Base-by-base conservation (phyloP, 441 rosid species). In the Gossypium gossypioides region DNA sequence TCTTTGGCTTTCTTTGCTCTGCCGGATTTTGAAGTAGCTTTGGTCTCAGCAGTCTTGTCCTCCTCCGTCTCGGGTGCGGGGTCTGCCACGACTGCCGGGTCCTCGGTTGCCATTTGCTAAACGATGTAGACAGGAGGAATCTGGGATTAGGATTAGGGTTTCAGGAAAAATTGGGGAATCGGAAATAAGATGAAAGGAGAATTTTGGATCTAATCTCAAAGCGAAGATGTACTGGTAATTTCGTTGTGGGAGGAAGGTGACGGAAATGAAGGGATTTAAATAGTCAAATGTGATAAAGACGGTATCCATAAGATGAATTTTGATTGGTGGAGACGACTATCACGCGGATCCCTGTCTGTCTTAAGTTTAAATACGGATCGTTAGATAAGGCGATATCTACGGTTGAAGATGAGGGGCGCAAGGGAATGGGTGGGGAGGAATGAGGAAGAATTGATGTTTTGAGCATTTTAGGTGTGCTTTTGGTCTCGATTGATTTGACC, bases 381-480 rank as follows among this genome's bases (percentile, higher is more conserved):
- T 89, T 78, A 10, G 98, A 93, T 93, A 2, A 42, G 3, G 3
- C 4, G 21, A 42, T 74, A 81, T 91, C 87, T 34, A 86, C 89
- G 94, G 90, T 59, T 62, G 10, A 25, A 32, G 52, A 62, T 59
- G 18, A n/a, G 59, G 22, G 18, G 19, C 65, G 63, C 52, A 72
- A 69, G 13, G 67, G 72, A 64, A 18, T 25, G 76, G 76, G 62
- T 76, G 73, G 55, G 75, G 74, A 55, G 72, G 60, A 70, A 34
- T 65, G 46, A 66, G 72, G 68, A 63, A 16, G 58, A 74, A 42
- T 69, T 67, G 68, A 48, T 58, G 60, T 48, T 72, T 54, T 64
- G 66, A 67, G 75, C 56, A 69, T 74, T 56, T 76, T 84, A 69
- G 85, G 85, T 93, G 98, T 93, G 98, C 77, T 89, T 89, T 85